Percentiles rank a stretch among this genome's conserved stretches.
phyloP scores from a whole-genome alignment of 2,329 filamentous ascomycete species.

The Diaporthe amygdali region DNA sequence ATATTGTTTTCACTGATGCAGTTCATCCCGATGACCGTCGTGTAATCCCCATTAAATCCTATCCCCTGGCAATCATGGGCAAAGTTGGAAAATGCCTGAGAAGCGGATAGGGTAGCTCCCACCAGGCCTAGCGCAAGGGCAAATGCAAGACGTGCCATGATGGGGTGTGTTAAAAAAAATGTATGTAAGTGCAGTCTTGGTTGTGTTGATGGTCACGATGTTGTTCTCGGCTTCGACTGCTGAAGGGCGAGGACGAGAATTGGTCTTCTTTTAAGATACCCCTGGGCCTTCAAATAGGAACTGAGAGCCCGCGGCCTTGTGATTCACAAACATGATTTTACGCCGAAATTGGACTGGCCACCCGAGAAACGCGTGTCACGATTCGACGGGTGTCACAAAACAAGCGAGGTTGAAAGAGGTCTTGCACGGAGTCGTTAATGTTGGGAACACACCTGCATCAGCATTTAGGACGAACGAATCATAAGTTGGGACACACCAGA shows the following conservation, averaged over 20 bases:
- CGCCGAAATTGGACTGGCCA: background rate
- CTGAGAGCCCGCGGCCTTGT: background rate
- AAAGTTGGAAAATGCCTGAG: conserved; percentile 15
- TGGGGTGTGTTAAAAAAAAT: background rate
- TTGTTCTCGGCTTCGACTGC: background rate
- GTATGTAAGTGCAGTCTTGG: background rate
- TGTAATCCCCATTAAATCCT: conserved; percentile 10
- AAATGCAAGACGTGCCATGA: background rate
- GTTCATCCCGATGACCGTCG: background rate
- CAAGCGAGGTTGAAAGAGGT: background rate
- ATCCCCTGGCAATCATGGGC: conserved; percentile 7
- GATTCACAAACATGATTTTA: background rate
- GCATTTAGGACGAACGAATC: too few relatives aligned
- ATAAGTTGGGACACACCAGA: too few relatives aligned
- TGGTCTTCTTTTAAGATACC: background rate
- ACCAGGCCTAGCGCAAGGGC: background rate
- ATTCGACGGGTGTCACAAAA: background rate
- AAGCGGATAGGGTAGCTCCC: background rate
- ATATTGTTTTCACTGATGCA: background rate
- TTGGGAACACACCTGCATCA: too few relatives aligned
- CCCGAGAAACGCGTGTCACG: background rate
- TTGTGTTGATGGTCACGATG: background rate
- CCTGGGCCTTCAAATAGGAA: background rate
- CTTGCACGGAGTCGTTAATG: background rate
- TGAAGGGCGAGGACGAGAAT: background rate